Percentiles rank a stretch among this genome's conserved stretches.
Evolutionary conservation across 352 stramenopile species (phyloP).

Genomic region (Blastocystis sp.): DNA sequence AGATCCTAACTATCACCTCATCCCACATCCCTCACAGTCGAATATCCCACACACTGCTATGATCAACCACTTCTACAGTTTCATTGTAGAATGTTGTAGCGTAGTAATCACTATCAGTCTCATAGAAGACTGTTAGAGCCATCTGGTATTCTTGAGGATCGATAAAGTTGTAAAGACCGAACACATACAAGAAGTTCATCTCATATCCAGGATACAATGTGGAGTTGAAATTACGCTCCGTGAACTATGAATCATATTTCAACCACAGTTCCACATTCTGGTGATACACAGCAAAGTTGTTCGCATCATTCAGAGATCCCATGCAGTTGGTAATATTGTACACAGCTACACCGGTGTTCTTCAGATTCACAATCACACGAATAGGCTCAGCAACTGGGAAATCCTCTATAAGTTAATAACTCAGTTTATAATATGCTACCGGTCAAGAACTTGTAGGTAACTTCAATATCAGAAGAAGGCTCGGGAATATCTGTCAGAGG

Average conservation of each 20-base stretch:
- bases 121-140: slow-evolving; percentile 66
- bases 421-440: neutral
- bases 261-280: slow-evolving; percentile 39
- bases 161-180: slow-evolving; percentile 64
- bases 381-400: slow-evolving; percentile 54
- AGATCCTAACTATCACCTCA: slow-evolving; percentile 2
- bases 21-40: neutral
- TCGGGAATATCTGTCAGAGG: slow-evolving; percentile 66
- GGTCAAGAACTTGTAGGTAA: slow-evolving; percentile 59
- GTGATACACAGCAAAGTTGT: slow-evolving; percentile 50
- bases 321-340: slow-evolving; percentile 68
- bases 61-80: slow-evolving; percentile 49
- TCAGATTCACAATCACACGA: slow-evolving; percentile 67
- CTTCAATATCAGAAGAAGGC: slow-evolving; percentile 64
- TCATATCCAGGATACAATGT: slow-evolving; percentile 67
- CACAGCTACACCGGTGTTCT: slow-evolving; percentile 61
- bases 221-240: slow-evolving; percentile 63
- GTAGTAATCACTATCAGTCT: slow-evolving; percentile 64
- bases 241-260: slow-evolving; percentile 43
- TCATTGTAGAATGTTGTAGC: slow-evolving; percentile 62
- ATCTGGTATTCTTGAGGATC: slow-evolving; percentile 63
- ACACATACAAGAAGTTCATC: slow-evolving; percentile 67
- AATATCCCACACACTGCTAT: slow-evolving; percentile 52
- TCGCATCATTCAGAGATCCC: slow-evolving; percentile 64
- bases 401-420: neutral